Evolutionary conservation across 2,329 filamentous ascomycete species (phyloP).

Genomic region (Venturia aucupariae): DNA sequence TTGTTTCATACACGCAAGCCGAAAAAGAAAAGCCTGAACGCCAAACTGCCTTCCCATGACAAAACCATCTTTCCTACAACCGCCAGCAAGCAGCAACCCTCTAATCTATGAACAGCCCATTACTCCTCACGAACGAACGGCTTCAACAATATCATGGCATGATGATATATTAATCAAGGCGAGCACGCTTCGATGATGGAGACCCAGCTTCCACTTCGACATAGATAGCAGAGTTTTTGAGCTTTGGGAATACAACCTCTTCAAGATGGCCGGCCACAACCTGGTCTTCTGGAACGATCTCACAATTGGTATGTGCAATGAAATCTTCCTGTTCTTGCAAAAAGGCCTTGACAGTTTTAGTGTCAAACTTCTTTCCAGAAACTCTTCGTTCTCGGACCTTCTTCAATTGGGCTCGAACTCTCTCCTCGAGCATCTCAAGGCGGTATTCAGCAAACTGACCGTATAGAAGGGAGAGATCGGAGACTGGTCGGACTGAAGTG

Average conservation of each 20-base stretch:
- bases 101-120: neutral
- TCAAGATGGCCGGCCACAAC: conserved; percentile 24
- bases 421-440: conserved; percentile 50
- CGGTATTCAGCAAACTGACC: conserved; percentile 54
- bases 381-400: conserved; percentile 30
- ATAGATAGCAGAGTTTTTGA: neutral
- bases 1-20: neutral
- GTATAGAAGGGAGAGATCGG: conserved; percentile 49
- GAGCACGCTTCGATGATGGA: conserved; percentile 1
- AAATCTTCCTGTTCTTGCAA: conserved; percentile 26
- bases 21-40: neutral
- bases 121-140: neutral
- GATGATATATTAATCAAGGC: neutral
- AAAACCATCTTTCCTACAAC: neutral
- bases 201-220: neutral
- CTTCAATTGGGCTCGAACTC: conserved; percentile 40
- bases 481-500: conserved; percentile 50
- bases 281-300: conserved; percentile 25
- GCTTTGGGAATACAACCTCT: conserved; percentile 13
- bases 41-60: neutral
- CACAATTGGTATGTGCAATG: conserved; percentile 26
- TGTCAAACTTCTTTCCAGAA: conserved; percentile 26
- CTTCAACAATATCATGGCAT: neutral
- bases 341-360: conserved; percentile 27
- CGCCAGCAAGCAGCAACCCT: conserved; percentile 6